A percentile compares a stretch with the other conserved stretches of the same genome.
phyloP scores from a whole-genome alignment of 2,329 filamentous ascomycete species.

The Neofusicoccum umdonicola region DNA sequence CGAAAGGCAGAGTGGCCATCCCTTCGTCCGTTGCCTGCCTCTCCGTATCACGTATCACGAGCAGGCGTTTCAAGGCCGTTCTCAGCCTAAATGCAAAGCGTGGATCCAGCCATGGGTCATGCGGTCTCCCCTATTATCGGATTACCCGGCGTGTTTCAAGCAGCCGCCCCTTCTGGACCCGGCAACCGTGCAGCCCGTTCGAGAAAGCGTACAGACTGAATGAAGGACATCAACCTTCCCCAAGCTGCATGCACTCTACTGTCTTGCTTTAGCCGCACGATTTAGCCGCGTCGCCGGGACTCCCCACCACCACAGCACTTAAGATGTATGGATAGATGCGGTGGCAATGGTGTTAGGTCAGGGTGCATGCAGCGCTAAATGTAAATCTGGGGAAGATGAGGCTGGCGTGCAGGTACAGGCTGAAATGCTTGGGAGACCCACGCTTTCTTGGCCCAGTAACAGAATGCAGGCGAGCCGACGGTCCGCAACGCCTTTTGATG shows the following conservation, averaged over 20 bases:
- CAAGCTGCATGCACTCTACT: neutral
- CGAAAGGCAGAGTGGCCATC: neutral
- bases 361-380: neutral
- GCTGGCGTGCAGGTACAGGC: constrained; percentile 4
- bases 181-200: neutral
- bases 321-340: neutral
- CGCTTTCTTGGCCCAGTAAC: neutral
- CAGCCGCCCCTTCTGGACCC: neutral
- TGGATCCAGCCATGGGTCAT: neutral
- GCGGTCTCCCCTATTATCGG: neutral
- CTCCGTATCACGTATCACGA: neutral
- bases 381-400: constrained; percentile 2
- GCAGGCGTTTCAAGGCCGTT: neutral
- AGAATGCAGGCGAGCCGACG: constrained; percentile 5
- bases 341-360: neutral
- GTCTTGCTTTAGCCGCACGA: no score
- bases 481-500: neutral
- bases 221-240: neutral
- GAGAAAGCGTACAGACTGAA: neutral
- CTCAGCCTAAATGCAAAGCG: constrained; percentile 2
- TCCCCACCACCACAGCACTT: neutral
- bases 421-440: constrained; percentile 1
- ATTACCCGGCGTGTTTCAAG: constrained; percentile 12
- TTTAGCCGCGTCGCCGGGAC: no score
- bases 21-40: neutral